Percentiles rank a stretch among this genome's conserved stretches.
Evolutionary conservation across 192 early-diverging fungal genomes (phyloP).

Genomic region (Chytriomyces sp.): DNA sequence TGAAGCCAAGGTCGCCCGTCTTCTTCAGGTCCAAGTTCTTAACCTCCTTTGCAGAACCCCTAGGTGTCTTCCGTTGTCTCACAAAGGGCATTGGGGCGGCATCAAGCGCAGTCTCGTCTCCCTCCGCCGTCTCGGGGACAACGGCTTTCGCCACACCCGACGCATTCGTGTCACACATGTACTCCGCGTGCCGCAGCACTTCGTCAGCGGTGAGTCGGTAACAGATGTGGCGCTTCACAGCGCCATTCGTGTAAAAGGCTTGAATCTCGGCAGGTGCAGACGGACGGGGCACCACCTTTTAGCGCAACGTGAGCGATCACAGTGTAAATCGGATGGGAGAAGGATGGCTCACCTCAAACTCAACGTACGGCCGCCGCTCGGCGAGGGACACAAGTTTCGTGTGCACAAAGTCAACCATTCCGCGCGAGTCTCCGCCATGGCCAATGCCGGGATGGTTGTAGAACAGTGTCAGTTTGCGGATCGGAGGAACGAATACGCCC

Average conservation of each 20-base stretch:
- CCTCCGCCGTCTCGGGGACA: conserved; percentile 28
- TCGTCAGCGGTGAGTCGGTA: conserved; percentile 10
- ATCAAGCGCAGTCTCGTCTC: conserved; percentile 3
- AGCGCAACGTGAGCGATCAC: neutral
- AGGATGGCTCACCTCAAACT: too few species aligned
- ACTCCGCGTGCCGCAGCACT: conserved; percentile 27
- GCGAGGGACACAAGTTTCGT: conserved; percentile 31
- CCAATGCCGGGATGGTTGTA: conserved; percentile 43
- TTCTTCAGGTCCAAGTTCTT: conserved; percentile 28
- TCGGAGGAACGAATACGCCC: conserved; percentile 36
- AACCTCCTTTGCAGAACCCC: neutral
- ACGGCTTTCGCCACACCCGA: neutral
- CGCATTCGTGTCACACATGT: conserved; percentile 36
- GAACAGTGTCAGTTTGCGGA: conserved; percentile 39
- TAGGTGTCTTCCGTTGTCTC: conserved; percentile 1
- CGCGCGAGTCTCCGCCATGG: conserved; percentile 39
- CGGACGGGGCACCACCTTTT: neutral
- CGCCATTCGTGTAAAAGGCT: conserved; percentile 38
- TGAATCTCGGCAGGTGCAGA: conserved; percentile 30
- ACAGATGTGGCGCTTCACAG: conserved; percentile 11
- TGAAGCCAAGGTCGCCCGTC: conserved; percentile 9
- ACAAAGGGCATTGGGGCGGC: conserved; percentile 14
- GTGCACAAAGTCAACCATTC: conserved; percentile 47
- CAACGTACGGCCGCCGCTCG: conserved; percentile 34
- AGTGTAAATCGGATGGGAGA: conserved; percentile 20